Base-by-base conservation (phyloP, 2,329 filamentous ascomycete genomes). In the Xylaria sp. region DNA sequence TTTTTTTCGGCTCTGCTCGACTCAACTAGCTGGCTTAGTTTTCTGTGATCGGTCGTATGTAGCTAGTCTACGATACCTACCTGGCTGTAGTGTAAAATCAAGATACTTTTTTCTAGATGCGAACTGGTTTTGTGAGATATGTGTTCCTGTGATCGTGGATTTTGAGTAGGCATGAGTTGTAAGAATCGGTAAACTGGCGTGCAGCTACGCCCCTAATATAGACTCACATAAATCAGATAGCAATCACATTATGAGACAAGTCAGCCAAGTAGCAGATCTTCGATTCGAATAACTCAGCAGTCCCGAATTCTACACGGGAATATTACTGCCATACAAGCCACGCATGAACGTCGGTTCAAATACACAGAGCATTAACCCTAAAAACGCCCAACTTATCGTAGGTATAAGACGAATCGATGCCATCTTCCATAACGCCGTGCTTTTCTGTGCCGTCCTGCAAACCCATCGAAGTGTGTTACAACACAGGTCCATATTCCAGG, bases 381-480 rank as follows among this genome's bases (percentile, higher is more conserved):
- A 59, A 46, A 59, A 55, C 30, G 52, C 55, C 57, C 57, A 44
- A 34, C 37, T 46, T 34, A 39, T 49, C 4, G 23, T 4, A 30
- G 23, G 23, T 30, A 30, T 30, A 30, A 30, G 23, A 30, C 30
- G 7, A 13, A 57, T 47, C 11, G 47, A 16, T 49, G 11, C 19
- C 23, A 13, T 47, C 19, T 59, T 54, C 23, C 23, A 30, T 30
- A 63, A 59, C 62, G 62, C 62, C 62, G 10, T 62, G 57, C 59
- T 59, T 59, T 55, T 57, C 35, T 18, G 18, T 30, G 23, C 23
- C 23, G 23, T 30, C 5, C 23, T 30, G 23, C 23, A 30, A 53
- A 42, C 37, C 37, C 37, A 42, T 42, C 23, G 39, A 55, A 49
- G 23, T 46, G 52, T 30, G 7, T 52, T 42, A 19, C 13, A 54